phyloP scores from a whole-genome alignment of 768 basidiomycete species.

The Collybia sp. region DNA sequence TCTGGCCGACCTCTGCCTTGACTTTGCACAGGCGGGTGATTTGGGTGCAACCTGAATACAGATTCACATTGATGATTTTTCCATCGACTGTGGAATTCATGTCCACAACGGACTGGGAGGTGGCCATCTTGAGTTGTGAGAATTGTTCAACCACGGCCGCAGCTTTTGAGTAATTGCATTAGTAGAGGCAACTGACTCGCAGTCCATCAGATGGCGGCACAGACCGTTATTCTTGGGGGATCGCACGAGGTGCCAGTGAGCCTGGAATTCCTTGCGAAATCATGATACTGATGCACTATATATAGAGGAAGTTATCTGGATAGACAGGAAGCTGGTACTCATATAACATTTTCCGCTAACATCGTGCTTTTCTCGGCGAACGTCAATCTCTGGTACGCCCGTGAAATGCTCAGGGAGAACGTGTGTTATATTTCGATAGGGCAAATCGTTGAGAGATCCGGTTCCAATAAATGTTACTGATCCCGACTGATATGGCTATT shows the following conservation, averaged over 20 bases:
- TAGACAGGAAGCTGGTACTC: no score
- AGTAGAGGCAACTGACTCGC: no score
- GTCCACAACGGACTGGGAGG: slow-evolving; percentile 11
- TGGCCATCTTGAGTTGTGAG: no score
- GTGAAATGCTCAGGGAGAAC: slow-evolving; percentile 7
- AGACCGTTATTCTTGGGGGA: no score
- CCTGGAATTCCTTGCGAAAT: no score
- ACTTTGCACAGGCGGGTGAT: slow-evolving; percentile 29
- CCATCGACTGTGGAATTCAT: slow-evolving; percentile 23
- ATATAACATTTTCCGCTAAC: background rate
- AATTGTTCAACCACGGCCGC: no score
- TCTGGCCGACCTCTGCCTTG: slow-evolving; percentile 2
- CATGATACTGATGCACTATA: no score
- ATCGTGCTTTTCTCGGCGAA: slow-evolving; percentile 13
- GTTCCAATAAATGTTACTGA: slow-evolving; percentile 13
- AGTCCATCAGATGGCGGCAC: no score
- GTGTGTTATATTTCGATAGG: slow-evolving; percentile 23
- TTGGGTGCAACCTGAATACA: slow-evolving; percentile 33
- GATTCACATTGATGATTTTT: slow-evolving; percentile 26
- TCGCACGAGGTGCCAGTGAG: no score
- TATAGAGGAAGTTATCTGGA: no score
- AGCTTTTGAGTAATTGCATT: no score
- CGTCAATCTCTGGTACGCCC: slow-evolving; percentile 11
- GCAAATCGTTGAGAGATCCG: slow-evolving; percentile 15
- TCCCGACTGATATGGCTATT: slow-evolving; percentile 11